Conservation (phyloP, 192 early-diverging fungal genomes). For the Coemansia sp. region DNA sequence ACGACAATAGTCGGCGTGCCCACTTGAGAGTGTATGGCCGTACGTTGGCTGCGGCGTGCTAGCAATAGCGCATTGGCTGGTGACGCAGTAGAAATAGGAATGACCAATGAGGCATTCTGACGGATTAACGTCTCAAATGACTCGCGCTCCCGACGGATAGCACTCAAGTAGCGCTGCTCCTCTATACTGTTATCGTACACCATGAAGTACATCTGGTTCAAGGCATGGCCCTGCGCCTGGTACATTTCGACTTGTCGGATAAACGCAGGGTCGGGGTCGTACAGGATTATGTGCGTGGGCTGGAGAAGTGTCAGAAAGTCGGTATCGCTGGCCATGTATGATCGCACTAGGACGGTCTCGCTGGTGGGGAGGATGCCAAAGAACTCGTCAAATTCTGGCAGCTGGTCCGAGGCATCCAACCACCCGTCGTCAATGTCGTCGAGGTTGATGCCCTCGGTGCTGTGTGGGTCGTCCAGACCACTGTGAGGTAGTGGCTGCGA, state of each 20-base stretch:
- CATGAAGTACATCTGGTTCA: constrained; percentile 87
- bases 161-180: constrained; percentile 88
- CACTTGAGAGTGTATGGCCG: constrained; percentile 9
- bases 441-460: constrained; percentile 11
- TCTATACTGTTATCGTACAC: constrained; percentile 95
- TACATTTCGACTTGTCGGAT: constrained; percentile 84
- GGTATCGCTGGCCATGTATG: constrained; percentile 57
- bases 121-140: constrained; percentile 91
- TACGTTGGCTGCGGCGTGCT: constrained; percentile 30
- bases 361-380: constrained; percentile 35
- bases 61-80: constrained; percentile 31
- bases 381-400: constrained; percentile 30
- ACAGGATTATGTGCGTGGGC: constrained; percentile 89
- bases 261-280: constrained; percentile 88
- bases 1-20: constrained; percentile 66
- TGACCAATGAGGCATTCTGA: constrained; percentile 77
- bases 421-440: constrained; percentile 52
- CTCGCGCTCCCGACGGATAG: constrained; percentile 87
- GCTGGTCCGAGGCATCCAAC: constrained; percentile 22
- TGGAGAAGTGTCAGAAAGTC: constrained; percentile 66
- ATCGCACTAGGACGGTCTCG: constrained; percentile 59
- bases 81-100: constrained; percentile 33
- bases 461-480: background rate
- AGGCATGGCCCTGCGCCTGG: constrained; percentile 61
- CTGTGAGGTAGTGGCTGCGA: background rate